phyloP scores from a whole-genome alignment of 208 protist species.

The Kentomonas sorsogonicus region DNA sequence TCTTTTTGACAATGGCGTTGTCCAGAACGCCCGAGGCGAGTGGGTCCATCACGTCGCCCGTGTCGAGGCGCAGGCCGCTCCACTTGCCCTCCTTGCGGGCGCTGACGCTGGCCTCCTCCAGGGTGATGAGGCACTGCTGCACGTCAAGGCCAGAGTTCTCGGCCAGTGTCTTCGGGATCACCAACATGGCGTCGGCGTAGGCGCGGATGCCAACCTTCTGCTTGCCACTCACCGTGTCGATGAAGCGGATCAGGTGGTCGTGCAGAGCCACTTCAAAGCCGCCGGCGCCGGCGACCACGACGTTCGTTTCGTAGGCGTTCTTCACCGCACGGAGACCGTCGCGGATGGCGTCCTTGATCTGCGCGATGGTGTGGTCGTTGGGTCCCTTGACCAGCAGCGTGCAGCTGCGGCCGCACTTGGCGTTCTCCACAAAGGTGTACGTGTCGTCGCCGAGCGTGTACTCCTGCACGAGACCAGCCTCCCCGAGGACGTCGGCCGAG shows the following conservation, averaged over 20 bases:
- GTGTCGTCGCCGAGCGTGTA: slow-evolving; percentile 98
- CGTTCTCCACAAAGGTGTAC: slow-evolving; percentile 99
- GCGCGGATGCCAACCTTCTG: slow-evolving; percentile 97
- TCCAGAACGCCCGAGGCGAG: slow-evolving; percentile 95
- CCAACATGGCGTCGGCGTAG: slow-evolving; percentile 98
- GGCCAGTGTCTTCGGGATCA: slow-evolving; percentile 98
- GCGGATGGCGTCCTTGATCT: slow-evolving; percentile 99
- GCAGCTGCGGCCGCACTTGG: slow-evolving; percentile 95
- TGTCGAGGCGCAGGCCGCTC: slow-evolving; percentile 96
- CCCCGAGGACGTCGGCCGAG: slow-evolving; percentile 90
- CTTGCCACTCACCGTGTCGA: slow-evolving; percentile 78
- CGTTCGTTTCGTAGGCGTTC: slow-evolving; percentile 95
- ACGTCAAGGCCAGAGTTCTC: slow-evolving; percentile 98
- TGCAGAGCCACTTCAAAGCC: slow-evolving; percentile 97
- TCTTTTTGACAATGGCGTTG: slow-evolving; percentile 98
- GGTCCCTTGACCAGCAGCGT: slow-evolving; percentile 99
- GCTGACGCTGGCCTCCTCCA: slow-evolving; percentile 89
- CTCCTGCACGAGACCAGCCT: slow-evolving; percentile 97
- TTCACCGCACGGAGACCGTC: slow-evolving; percentile 99
- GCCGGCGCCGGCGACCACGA: slow-evolving; percentile 97
- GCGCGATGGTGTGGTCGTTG: slow-evolving; percentile 98
- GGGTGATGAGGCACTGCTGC: slow-evolving; percentile 94
- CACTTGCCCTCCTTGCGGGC: slow-evolving; percentile 67
- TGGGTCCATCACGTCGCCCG: slow-evolving; percentile 95
- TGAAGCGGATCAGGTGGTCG: slow-evolving; percentile 90